These are phyloP conservation scores for Colletotrichum falcatum DNA, from an alignment of 2,329 filamentous ascomycete genomes.

Conservation along the genomic window DNA sequence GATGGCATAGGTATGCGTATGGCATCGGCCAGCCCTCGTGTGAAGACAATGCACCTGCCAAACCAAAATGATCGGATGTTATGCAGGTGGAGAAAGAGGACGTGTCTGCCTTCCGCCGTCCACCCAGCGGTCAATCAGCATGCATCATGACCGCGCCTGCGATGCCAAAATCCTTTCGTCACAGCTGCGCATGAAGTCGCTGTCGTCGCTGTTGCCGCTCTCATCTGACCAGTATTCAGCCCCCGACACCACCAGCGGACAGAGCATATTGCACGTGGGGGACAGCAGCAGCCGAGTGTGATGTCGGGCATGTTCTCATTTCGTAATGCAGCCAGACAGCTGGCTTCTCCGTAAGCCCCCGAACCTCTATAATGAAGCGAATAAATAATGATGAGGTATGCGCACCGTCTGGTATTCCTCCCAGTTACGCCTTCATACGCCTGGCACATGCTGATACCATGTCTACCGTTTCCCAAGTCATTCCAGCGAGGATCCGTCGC, in stretches of 20 bases:
- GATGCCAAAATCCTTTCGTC: neutral
- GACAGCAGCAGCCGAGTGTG: neutral
- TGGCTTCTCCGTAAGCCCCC: slow-evolving; percentile 23
- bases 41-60: neutral
- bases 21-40: too few relatives aligned
- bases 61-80: neutral
- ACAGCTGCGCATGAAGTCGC: too few relatives aligned
- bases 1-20: neutral
- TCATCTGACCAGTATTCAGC: neutral
- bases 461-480: slow-evolving; percentile 38
- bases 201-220: neutral
- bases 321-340: slow-evolving; percentile 37
- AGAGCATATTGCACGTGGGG: neutral
- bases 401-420: slow-evolving; percentile 41
- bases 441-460: slow-evolving; percentile 48
- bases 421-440: slow-evolving; percentile 47
- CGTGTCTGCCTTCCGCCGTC: neutral
- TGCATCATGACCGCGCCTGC: neutral
- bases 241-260: neutral
- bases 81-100: neutral
- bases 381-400: slow-evolving; percentile 31
- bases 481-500: slow-evolving; percentile 41
- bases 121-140: neutral
- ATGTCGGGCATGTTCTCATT: slow-evolving; percentile 38
- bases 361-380: slow-evolving; percentile 39